Conservation (phyloP, 805 yeast genomes). For the Brettanomyces sp. region DNA sequence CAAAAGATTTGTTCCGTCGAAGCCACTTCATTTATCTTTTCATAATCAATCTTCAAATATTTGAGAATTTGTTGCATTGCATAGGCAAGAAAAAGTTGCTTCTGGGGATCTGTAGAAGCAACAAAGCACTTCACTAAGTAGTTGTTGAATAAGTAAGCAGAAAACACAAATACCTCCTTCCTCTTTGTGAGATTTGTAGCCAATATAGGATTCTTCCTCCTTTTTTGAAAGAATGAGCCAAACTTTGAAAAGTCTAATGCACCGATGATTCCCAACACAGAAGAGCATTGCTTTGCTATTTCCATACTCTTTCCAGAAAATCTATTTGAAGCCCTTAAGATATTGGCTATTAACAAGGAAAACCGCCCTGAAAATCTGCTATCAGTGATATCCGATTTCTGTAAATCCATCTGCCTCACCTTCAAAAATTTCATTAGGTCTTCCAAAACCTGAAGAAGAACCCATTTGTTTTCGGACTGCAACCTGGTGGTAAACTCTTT, state of each 20-base stretch:
- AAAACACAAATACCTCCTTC: constrained; percentile 55
- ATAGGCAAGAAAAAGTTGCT: constrained; percentile 75
- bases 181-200: constrained; percentile 55
- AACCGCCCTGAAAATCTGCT: constrained; percentile 24
- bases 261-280: constrained; percentile 69
- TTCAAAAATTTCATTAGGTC: constrained; percentile 49
- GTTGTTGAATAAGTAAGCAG: constrained; percentile 54
- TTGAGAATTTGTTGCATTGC: constrained; percentile 82
- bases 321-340: constrained; percentile 48
- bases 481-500: constrained; percentile 48
- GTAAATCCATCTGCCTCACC: constrained; percentile 42
- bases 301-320: constrained; percentile 31
- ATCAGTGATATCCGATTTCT: constrained; percentile 32
- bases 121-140: constrained; percentile 77
- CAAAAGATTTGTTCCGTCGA: constrained; percentile 35
- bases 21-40: constrained; percentile 15
- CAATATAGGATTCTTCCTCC: constrained; percentile 36
- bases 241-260: constrained; percentile 59
- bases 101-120: constrained; percentile 81
- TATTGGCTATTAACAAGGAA: constrained; percentile 39
- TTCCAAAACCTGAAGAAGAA: constrained; percentile 60
- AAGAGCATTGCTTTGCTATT: constrained; percentile 53
- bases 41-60: constrained; percentile 36
- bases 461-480: constrained; percentile 55
- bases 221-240: constrained; percentile 22